Evolutionary conservation across 805 yeast species (phyloP).

Genomic region (Candida maris): DNA sequence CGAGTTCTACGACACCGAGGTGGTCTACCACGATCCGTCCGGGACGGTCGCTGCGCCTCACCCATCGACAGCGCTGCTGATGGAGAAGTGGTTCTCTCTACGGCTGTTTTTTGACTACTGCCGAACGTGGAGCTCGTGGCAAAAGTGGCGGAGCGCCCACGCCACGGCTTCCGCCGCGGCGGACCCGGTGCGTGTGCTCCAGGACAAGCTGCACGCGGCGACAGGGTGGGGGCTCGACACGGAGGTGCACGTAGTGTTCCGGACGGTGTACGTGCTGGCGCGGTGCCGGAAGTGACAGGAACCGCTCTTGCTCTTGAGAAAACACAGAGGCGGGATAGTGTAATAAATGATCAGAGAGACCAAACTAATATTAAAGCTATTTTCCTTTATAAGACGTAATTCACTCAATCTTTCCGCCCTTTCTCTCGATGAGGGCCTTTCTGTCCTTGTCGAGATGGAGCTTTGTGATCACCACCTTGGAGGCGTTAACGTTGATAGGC

Average conservation of each 20-base stretch:
- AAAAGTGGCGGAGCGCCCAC: constrained; percentile 45
- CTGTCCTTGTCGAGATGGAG: constrained; percentile 98
- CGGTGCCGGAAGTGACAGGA: constrained; percentile 14
- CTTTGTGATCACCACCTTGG: constrained; percentile 98
- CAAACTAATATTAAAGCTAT: constrained; percentile 2
- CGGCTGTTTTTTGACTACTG: constrained; percentile 49
- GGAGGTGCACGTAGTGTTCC: constrained; percentile 42
- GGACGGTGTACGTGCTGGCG: constrained; percentile 49
- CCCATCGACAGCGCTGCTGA: constrained; percentile 23
- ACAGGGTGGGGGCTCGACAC: constrained; percentile 45
- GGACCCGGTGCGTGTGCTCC: constrained; percentile 34
- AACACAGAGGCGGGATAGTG: neutral
- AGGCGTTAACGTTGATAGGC: constrained; percentile 97
- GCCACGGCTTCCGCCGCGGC: constrained; percentile 24
- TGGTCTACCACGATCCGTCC: constrained; percentile 28
- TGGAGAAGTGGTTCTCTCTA: constrained; percentile 40
- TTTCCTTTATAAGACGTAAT: constrained; percentile 18
- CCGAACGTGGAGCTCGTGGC: constrained; percentile 70
- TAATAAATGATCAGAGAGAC: too few relatives aligned
- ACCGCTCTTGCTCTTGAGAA: too few relatives aligned
- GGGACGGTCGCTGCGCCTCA: neutral
- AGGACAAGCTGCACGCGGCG: constrained; percentile 34
- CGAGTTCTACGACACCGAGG: constrained; percentile 27
- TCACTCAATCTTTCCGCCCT: constrained; percentile 96
- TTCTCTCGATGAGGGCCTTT: constrained; percentile 94